Base-by-base conservation (phyloP, 768 basidiomycete species). In the Auricularia sp. region DNA sequence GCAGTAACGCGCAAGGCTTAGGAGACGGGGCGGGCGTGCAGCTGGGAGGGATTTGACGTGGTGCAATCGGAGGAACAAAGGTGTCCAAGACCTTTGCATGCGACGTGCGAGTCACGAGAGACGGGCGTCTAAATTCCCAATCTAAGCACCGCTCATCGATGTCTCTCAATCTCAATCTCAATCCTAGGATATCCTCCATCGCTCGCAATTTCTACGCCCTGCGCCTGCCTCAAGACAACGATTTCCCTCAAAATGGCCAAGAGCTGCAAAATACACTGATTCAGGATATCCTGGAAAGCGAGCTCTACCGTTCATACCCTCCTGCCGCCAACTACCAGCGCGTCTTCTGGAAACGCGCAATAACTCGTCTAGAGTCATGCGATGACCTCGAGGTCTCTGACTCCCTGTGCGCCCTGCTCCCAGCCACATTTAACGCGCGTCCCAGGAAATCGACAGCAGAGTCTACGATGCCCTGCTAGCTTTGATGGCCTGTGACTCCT, bases 291-390 rank as follows among this genome's bases (percentile, higher is more conserved):
- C 45, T 65, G n/a, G 21, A 37, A 35, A 62, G 45, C 29, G 18
- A 11, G 18, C 44, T 62, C 16, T 62, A 54, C 44, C 18, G n/a
- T 14, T 21, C 36, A 8, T 63, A 65, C 63, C 65, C 65, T 10
- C 65, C 65, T 24, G 54, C 65, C 7, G 35, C n/a, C 34, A 45
- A 35, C 2, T 65, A 54, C 39, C 65, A 65, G 34, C 14, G 33
- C n/a, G 16, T 8, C 18, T 65, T 65, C 24, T 62, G 61, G 45
- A 65, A 65, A 36, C 8, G 36, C 16, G 16, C 62, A 1, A 65
- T 65, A 18, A 35, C 21, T 2, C 35, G 35, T 18, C 47, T 65
- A 4, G 65, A 65, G 54, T 14, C 13, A 29, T 21, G 0, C 33
- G 42, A 54, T 7, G 61, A 65, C 33, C 61, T 65, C 3, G 36